Evolutionary conservation across 805 yeast species (phyloP).

Genomic region (Candida adriatica): DNA sequence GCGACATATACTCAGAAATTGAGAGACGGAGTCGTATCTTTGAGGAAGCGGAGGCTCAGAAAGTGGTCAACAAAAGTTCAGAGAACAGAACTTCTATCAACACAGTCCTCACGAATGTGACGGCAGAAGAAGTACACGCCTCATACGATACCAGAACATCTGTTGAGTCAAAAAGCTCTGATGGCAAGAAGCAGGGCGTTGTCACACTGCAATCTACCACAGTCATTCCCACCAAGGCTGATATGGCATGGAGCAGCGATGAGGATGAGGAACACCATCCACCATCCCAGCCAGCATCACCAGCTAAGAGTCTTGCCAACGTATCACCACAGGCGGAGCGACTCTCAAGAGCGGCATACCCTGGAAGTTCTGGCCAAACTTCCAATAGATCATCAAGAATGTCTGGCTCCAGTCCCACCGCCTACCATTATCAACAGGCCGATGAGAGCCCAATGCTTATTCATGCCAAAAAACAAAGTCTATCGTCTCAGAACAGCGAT

Average conservation of each 20-base stretch:
- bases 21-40: slow-evolving; percentile 51
- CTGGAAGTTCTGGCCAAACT: slow-evolving; percentile 1
- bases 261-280: slow-evolving; percentile 53
- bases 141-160: slow-evolving; percentile 3
- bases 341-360: slow-evolving; percentile 1
- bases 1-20: slow-evolving; percentile 83
- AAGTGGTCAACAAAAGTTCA: not conserved
- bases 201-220: slow-evolving; percentile 53
- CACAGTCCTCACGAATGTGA: slow-evolving; percentile 2
- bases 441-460: slow-evolving; percentile 7
- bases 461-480: slow-evolving; percentile 4
- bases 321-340: too few species aligned
- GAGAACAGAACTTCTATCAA: slow-evolving; percentile 3
- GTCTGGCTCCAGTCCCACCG: slow-evolving; percentile 6
- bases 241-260: slow-evolving; percentile 83
- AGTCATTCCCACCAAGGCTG: slow-evolving; percentile 80
- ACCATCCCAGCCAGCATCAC: not conserved
- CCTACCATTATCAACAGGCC: slow-evolving; percentile 4
- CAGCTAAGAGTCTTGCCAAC: not conserved
- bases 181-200: slow-evolving; percentile 13
- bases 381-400: slow-evolving; percentile 6
- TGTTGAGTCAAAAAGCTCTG: slow-evolving; percentile 1
- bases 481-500: slow-evolving; percentile 4
- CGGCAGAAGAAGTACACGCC: slow-evolving; percentile 2
- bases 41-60: slow-evolving; percentile 27